phyloP scores from a whole-genome alignment of 306 rosid genomes.

The Datisca glomerata region DNA sequence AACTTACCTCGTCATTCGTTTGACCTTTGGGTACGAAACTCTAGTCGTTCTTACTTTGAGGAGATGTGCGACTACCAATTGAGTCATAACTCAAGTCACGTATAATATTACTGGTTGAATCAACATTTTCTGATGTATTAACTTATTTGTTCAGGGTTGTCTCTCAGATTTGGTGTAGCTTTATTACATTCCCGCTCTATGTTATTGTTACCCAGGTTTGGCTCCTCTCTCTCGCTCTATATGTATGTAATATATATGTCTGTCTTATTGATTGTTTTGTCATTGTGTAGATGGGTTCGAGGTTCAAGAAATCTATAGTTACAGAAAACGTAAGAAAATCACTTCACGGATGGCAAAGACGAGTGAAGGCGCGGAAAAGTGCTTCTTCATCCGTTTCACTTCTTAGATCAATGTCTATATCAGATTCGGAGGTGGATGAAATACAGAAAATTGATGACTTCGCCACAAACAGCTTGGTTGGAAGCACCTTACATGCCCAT shows the following conservation, averaged over 20 bases:
- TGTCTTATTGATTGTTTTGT: constrained; percentile 4
- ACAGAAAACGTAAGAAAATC: constrained; percentile 63
- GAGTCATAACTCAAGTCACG: too few species aligned
- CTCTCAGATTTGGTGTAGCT: constrained; percentile 94
- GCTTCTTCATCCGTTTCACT: constrained; percentile 19
- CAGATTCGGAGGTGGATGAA: constrained; percentile 19
- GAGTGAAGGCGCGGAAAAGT: constrained; percentile 45
- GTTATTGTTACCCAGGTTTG: constrained; percentile 79
- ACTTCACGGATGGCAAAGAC: constrained; percentile 57
- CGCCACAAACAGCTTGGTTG: constrained; percentile 23
- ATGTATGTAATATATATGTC: background rate
- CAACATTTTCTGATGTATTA: background rate
- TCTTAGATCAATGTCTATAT: constrained; percentile 15
- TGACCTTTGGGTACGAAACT: constrained; percentile 56
- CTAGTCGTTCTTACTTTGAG: background rate
- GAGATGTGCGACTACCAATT: too few species aligned
- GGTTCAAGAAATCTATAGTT: constrained; percentile 53
- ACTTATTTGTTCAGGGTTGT: constrained; percentile 31
- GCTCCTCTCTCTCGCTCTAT: constrained; percentile 1
- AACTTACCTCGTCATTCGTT: constrained; percentile 41
- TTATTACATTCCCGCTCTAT: constrained; percentile 78
- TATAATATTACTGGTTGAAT: background rate
- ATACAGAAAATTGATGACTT: background rate
- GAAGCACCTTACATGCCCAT: constrained; percentile 23
- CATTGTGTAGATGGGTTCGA: constrained; percentile 68